A percentile compares a stretch with the other conserved stretches of the same genome.
Evolutionary conservation across 257 asterid genomes (phyloP).

Genomic region (Solanum clarkiae): DNA sequence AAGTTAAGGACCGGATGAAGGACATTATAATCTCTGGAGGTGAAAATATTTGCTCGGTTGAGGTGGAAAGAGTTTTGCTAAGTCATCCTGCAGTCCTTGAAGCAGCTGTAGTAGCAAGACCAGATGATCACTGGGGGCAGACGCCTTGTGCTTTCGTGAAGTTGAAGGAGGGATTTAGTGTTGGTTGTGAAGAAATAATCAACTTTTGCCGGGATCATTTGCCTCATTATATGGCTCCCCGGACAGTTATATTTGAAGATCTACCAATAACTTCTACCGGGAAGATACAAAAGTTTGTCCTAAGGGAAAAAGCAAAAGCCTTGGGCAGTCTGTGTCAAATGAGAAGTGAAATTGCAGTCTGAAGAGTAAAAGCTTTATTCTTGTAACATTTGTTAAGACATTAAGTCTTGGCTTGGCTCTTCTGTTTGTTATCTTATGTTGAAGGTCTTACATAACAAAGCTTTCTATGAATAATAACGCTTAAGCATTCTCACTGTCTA

Average conservation of each 20-base stretch:
- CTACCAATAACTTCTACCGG: conserved; percentile 29
- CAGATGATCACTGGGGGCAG: conserved; percentile 35
- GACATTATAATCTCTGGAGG: conserved; percentile 28
- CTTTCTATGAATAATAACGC: not conserved
- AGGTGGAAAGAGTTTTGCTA: conserved; percentile 19
- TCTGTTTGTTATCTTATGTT: not conserved
- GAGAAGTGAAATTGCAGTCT: not conserved
- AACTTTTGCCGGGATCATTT: conserved; percentile 18
- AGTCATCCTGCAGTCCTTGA: conserved; percentile 26
- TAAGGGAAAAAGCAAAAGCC: conserved; percentile 22
- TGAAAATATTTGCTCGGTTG: conserved; percentile 23
- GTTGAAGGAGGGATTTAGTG: conserved; percentile 17
- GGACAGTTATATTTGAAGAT: conserved; percentile 18
- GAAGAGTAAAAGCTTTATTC: not conserved
- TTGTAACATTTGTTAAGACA: not conserved
- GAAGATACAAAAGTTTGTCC: conserved; percentile 16
- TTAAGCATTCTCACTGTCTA: not conserved
- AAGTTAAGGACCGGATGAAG: conserved; percentile 22
- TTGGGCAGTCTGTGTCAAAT: conserved; percentile 20
- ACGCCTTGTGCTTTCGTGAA: conserved; percentile 30
- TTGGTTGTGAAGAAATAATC: conserved; percentile 10
- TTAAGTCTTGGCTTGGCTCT: not conserved
- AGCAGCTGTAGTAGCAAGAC: conserved; percentile 31
- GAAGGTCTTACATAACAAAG: not conserved
- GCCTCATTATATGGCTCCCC: conserved; percentile 31